Evolutionary conservation across 2,329 filamentous ascomycete genomes (phyloP).

Genomic region (Mycosphaerelloides madeirae): DNA sequence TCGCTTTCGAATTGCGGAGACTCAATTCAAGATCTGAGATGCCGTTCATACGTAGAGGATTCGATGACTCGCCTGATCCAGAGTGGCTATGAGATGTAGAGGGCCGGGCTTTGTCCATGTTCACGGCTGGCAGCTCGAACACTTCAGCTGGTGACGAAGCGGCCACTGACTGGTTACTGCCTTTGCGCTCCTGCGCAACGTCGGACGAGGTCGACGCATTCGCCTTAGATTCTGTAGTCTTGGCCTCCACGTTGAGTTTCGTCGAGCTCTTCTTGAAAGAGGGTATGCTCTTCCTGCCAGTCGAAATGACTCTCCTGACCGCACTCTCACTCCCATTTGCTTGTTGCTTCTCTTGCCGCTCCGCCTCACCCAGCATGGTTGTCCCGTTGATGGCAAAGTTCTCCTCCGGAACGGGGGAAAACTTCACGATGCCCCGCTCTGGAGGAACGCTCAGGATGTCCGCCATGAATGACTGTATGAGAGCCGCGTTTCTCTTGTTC

Average conservation of each 20-base stretch:
- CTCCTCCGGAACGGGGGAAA: conserved; percentile 64
- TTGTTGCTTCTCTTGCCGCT: conserved; percentile 50
- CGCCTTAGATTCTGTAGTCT: conserved; percentile 1
- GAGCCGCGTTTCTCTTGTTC: conserved; percentile 74
- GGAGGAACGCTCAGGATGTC: conserved; percentile 63
- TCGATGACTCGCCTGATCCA: conserved; percentile 19
- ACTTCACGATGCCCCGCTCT: conserved; percentile 67
- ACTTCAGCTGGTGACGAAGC: conserved; percentile 13
- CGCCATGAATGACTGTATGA: conserved; percentile 71
- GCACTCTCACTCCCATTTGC: conserved; percentile 38
- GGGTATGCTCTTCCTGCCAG: conserved; percentile 25
- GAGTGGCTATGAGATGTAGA: conserved; percentile 21
- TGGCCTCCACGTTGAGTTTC: conserved; percentile 18
- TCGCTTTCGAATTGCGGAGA: conserved; percentile 8
- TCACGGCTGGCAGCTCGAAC: conserved; percentile 24
- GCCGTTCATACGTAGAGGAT: conserved; percentile 32
- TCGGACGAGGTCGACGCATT: too few species aligned
- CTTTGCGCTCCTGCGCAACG: background rate
- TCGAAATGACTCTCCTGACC: conserved; percentile 38
- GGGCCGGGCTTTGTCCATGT: conserved; percentile 20
- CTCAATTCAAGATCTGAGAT: conserved; percentile 17
- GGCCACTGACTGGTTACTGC: conserved; percentile 1
- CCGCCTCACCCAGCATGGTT: conserved; percentile 65
- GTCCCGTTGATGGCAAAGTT: conserved; percentile 66
- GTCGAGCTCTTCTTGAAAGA: conserved; percentile 22